Percentiles rank a stretch among this genome's conserved stretches.
Evolutionary conservation across 2,329 filamentous ascomycete species (phyloP).

Genomic region (Penicillium carneum): DNA sequence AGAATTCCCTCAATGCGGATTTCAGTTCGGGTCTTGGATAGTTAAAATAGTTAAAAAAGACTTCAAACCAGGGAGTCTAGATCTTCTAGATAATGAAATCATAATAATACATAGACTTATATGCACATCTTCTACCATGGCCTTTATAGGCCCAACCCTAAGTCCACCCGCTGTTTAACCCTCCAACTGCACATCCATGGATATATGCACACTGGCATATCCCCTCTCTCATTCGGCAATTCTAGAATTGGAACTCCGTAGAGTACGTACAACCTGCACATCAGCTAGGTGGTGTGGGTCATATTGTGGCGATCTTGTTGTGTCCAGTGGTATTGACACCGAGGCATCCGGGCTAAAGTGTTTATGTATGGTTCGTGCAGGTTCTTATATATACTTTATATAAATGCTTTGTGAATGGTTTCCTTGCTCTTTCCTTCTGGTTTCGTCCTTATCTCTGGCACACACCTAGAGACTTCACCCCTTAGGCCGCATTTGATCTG

Average conservation of each 20-base stretch:
- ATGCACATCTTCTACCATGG: neutral
- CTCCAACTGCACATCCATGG: neutral
- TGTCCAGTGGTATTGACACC: neutral
- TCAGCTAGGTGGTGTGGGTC: slow-evolving; percentile 22
- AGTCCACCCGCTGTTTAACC: neutral
- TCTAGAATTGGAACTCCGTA: slow-evolving; percentile 4
- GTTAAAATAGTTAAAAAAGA: neutral
- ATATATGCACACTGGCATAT: neutral
- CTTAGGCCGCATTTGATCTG: slow-evolving; percentile 10
- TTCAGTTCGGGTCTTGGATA: neutral
- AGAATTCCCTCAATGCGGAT: slow-evolving; percentile 3
- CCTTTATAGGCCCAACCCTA: neutral
- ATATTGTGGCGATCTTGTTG: slow-evolving; percentile 23
- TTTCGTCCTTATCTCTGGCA: slow-evolving; percentile 2
- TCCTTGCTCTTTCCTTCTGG: neutral
- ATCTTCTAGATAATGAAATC: slow-evolving; percentile 2
- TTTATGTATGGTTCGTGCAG: neutral
- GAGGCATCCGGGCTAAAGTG: slow-evolving; percentile 10
- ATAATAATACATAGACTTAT: neutral
- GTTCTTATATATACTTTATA: neutral
- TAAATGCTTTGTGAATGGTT: neutral
- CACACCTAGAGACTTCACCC: neutral
- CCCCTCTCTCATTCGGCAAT: slow-evolving; percentile 2
- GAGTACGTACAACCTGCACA: slow-evolving; percentile 25
- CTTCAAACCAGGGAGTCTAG: neutral